Base-by-base conservation (phyloP, 1,139 yeast species). In the Geotrichum klebahnii region DNA sequence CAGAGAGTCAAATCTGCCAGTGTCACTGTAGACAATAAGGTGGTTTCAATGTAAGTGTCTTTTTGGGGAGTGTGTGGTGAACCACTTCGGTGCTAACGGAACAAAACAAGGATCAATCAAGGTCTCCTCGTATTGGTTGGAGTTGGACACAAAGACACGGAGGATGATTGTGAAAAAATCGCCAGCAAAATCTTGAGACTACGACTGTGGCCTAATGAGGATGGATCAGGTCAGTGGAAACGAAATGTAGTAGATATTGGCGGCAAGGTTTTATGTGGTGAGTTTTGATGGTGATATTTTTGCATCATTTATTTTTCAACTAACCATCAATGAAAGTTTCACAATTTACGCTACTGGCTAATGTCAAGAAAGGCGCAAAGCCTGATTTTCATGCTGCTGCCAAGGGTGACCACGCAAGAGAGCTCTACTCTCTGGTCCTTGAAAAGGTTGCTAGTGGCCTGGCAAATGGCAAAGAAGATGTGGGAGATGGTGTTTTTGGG, bases 371-470 rank as follows among this genome's bases (percentile, higher is more conserved):
- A 66, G 97, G 97, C 3, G 78, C 95, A 4, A 90, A 89, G 63
- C 97, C 97, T 0, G 97, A 90, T 62, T 89, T 90, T 66, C 97
- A 90, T 63, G 73, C 73, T 53, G 97, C 97, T 0, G 95, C 89
- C 50, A 85, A 84, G 66, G 96, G 77, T 49, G 78, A 74, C n/a
- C 67, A 74, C 1, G 97, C 97, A 0, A 69, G 71, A 28, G 79
- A 72, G 14, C 68, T 88, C 51, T 92, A 89, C 63, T 76, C 82
- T n/a, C 62, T 65, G 41, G 85, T 89, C 51, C 68, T 87, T 54
- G 58, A 56, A 0, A 58, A 69, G 69, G 54, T 72, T 81, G 64
- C 72, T 68, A 44, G 64, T 55, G n/a, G 80, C 70, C n/a, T 65
- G 55, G 64, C 67, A 12, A 60, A 84, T 34, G 94, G 90, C 0